A percentile compares a stretch with the other conserved stretches of the same genome.
These are phyloP conservation scores for Taphrina deformans DNA, from an alignment of 1,139 yeast species.

Conservation along the genomic window DNA sequence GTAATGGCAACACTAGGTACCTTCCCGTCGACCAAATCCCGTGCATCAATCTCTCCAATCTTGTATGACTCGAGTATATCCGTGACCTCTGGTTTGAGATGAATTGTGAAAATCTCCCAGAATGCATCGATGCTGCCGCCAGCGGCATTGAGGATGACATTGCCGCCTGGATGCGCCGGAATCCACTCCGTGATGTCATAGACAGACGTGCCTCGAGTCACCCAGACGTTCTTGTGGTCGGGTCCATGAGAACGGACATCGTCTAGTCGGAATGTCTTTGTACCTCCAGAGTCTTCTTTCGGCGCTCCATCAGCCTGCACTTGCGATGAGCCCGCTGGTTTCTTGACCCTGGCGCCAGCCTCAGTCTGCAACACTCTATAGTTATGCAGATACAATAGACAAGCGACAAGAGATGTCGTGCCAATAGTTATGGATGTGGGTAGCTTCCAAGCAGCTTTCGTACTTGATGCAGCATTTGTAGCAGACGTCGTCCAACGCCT, in stretches of 20 bases:
- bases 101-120: slow-evolving; percentile 1
- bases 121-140: slow-evolving; percentile 3
- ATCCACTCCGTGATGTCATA: slow-evolving; percentile 7
- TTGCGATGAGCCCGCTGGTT: neutral
- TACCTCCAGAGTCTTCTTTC: neutral
- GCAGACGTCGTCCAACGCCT: neutral
- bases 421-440: neutral
- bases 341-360: neutral
- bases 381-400: neutral
- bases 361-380: neutral
- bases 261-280: neutral
- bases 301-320: neutral
- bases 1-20: neutral
- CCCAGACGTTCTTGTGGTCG: neutral
- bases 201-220: neutral
- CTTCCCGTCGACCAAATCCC: neutral
- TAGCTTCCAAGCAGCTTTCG: neutral
- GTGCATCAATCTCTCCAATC: slow-evolving; percentile 1
- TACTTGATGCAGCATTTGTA: neutral
- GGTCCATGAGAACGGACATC: neutral
- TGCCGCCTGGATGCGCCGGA: slow-evolving; percentile 6
- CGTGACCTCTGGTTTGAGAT: neutral
- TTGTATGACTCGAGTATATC: neutral
- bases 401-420: neutral
- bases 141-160: slow-evolving; percentile 9